Base-by-base conservation (phyloP, 2,329 filamentous ascomycete species). In the Iodosphaeria phyllophila region DNA sequence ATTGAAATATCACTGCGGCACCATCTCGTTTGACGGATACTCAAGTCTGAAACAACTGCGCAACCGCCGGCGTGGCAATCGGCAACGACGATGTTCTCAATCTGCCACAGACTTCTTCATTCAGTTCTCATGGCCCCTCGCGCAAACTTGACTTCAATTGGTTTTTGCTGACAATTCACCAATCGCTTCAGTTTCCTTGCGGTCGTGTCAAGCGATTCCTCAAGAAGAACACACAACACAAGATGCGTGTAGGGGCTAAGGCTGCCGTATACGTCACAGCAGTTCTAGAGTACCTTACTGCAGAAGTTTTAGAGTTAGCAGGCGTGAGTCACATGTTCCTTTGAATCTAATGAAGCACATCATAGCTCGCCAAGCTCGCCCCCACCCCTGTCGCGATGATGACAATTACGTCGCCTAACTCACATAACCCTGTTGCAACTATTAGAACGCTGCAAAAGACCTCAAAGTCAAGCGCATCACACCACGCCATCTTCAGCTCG, bases 391-490 rank as follows among this genome's bases (percentile, higher is more conserved):
- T 19, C 11, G 23, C 18, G 28, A 8, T 24, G 16, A 22, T 13
- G 24, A n/a, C 26, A 32, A 25, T 31, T 27, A 27, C 32, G 26
- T 20, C 26, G 16, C 14, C 18, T 12, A 14, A 26, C 30, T 31
- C 24, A 25, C 27, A 19, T 16, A 16, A 20, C 11, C 23, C 26
- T 24, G 18, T 32, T 28, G 21, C 40, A 25, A 40, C 27, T 28
- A 23, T 14, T 42, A 75, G 69, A 98, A 98, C 52, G 89, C 89
- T 27, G 89, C 89, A 54, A 95, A 95, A 67, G 89, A 98, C 54
- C 77, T 95, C 48, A 98, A 95, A 60, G 89, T 95, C 60, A 98
- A 95, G 74, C 89, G 89, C 56, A 98, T 98, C 56, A 95, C 86
- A 8, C 89, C 89, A 28, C 84, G 89, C 52, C 89, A 98, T 54